Evolutionary conservation across 2,329 filamentous ascomycete genomes (phyloP).

Genomic region (Colletotrichum cereale): DNA sequence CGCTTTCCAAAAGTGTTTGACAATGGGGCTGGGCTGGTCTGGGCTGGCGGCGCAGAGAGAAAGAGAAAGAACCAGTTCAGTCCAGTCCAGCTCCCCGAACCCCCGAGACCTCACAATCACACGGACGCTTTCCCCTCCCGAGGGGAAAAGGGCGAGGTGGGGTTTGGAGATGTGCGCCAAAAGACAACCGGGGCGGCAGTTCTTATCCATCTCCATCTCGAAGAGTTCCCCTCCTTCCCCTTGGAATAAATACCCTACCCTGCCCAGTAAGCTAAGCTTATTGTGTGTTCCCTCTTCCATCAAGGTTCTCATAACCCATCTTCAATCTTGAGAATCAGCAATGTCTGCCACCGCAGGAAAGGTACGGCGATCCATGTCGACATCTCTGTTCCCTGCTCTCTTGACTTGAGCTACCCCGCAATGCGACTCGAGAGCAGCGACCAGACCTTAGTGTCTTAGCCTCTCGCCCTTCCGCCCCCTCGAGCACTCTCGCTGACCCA

Average conservation of each 20-base stretch:
- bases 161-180: constrained; percentile 34
- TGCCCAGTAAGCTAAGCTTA: constrained; percentile 32
- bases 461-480: neutral
- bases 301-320: constrained; percentile 40
- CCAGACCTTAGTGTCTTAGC: neutral
- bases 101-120: constrained; percentile 25
- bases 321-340: constrained; percentile 17
- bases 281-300: constrained; percentile 36
- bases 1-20: constrained; percentile 26
- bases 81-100: constrained; percentile 33
- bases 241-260: constrained; percentile 39
- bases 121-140: constrained; percentile 17
- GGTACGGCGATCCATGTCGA: constrained; percentile 28
- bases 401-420: neutral
- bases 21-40: constrained; percentile 13
- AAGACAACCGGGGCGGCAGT: constrained; percentile 32
- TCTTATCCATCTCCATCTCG: constrained; percentile 25
- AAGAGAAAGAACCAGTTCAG: neutral
- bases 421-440: neutral
- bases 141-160: constrained; percentile 28
- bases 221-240: constrained; percentile 7
- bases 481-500: constrained; percentile 26
- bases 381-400: constrained; percentile 19
- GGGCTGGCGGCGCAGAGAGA: neutral
- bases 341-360: constrained; percentile 43